phyloP scores from a whole-genome alignment of 805 yeast genomes.

The Starmerella gropengiesseri region DNA sequence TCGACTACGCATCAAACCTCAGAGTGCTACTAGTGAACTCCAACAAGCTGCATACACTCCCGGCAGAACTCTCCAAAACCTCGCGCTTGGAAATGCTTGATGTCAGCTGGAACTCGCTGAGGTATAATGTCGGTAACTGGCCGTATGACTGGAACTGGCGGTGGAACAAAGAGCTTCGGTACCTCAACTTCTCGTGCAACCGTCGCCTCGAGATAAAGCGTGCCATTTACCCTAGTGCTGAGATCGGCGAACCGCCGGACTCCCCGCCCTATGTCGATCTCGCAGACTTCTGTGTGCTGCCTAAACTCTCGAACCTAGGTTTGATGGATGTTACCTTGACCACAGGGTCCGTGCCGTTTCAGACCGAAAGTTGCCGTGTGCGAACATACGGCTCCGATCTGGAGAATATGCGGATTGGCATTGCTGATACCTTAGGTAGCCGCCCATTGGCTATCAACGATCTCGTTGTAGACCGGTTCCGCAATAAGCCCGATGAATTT shows the following conservation, averaged over 20 bases:
- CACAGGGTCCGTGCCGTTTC: slow-evolving; percentile 82
- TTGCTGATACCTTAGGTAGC: slow-evolving; percentile 74
- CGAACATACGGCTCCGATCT: slow-evolving; percentile 80
- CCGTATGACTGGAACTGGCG: slow-evolving; percentile 99
- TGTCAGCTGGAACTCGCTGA: slow-evolving; percentile 80
- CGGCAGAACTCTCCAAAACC: slow-evolving; percentile 74
- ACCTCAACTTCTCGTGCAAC: slow-evolving; percentile 85
- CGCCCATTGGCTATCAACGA: slow-evolving; percentile 65
- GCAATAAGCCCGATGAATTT: slow-evolving; percentile 75
- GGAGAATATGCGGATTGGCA: slow-evolving; percentile 73
- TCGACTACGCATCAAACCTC: slow-evolving; percentile 50
- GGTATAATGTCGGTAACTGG: slow-evolving; percentile 86
- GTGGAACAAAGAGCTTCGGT: slow-evolving; percentile 61
- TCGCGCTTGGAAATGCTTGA: slow-evolving; percentile 59
- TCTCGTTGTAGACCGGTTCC: slow-evolving; percentile 72
- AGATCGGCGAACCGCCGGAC: slow-evolving; percentile 3
- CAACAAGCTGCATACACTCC: slow-evolving; percentile 74
- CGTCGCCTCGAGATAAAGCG: slow-evolving; percentile 76
- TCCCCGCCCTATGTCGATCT: slow-evolving; percentile 23
- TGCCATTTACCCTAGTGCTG: slow-evolving; percentile 28
- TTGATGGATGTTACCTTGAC: slow-evolving; percentile 92
- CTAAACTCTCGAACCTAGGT: slow-evolving; percentile 63
- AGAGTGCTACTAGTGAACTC: slow-evolving; percentile 62
- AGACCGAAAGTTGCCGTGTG: slow-evolving; percentile 66
- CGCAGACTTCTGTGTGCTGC: slow-evolving; percentile 63